phyloP scores from a whole-genome alignment of 257 asterid species.

The Nicotiana undulata region DNA sequence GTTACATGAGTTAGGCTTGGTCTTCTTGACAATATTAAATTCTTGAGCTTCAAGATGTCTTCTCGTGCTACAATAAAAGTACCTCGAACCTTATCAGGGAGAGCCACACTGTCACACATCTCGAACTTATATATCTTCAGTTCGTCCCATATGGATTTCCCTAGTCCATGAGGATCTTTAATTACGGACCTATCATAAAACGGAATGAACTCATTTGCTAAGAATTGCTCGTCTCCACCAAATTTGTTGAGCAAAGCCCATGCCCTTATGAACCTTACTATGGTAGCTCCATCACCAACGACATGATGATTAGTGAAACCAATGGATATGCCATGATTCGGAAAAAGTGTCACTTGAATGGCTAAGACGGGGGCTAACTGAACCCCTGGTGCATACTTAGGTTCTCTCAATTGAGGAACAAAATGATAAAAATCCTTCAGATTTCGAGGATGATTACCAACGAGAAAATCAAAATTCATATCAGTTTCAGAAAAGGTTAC shows the following conservation, averaged over 20 bases:
- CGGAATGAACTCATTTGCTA: not conserved
- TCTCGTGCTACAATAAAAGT: conserved; percentile 11
- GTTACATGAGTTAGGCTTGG: conserved; percentile 22
- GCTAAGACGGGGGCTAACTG: conserved; percentile 7
- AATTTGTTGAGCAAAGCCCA: conserved; percentile 15
- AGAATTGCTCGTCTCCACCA: not conserved
- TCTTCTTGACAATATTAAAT: conserved; percentile 10
- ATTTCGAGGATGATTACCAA: not conserved
- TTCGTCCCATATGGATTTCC: conserved; percentile 1
- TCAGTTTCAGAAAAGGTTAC: not conserved
- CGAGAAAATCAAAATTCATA: conserved; percentile 1
- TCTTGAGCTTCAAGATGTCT: conserved; percentile 22
- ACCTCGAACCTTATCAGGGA: conserved; percentile 9
- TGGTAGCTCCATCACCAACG: conserved; percentile 6
- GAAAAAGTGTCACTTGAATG: conserved; percentile 18
- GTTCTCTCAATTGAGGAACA: not conserved
- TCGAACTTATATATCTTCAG: not conserved
- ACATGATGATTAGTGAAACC: conserved; percentile 14
- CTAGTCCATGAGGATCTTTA: conserved; percentile 6
- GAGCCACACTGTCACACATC: not conserved
- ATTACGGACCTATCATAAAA: conserved; percentile 13
- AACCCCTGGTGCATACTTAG: not conserved
- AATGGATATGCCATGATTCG: conserved; percentile 7
- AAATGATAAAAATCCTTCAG: not conserved
- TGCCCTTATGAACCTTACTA: not conserved